Percentiles rank a stretch among this genome's conserved stretches.
phyloP scores from a whole-genome alignment of 441 rosid genomes.

The Pelargonium fulgidum region DNA sequence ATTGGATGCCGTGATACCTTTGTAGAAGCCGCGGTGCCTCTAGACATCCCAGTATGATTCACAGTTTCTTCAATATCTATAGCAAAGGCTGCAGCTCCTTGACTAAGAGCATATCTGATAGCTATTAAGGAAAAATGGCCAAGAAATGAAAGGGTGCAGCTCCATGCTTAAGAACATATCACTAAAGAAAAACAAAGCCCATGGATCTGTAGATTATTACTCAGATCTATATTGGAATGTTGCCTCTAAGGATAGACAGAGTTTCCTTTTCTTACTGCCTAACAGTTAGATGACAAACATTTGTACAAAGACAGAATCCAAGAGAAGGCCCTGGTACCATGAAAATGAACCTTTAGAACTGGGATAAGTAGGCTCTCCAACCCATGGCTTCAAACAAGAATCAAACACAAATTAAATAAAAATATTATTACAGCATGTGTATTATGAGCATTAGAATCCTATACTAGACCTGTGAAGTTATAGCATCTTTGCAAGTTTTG shows the following conservation, averaged over 20 bases:
- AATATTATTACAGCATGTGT: not conserved
- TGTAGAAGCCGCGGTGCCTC: constrained; percentile 25
- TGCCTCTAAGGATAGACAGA: not conserved
- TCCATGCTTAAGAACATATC: not conserved
- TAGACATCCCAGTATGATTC: constrained; percentile 24
- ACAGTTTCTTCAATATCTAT: constrained; percentile 52
- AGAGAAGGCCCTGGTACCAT: not conserved
- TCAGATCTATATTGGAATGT: not conserved
- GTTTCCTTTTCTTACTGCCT: not conserved
- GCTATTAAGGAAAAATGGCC: constrained; percentile 29
- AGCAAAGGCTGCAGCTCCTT: constrained; percentile 79
- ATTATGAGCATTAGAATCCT: not conserved
- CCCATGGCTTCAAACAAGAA: not conserved
- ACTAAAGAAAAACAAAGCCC: not conserved
- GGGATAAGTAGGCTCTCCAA: not conserved
- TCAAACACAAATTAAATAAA: not conserved
- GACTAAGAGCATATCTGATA: constrained; percentile 62
- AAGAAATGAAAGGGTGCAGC: not conserved
- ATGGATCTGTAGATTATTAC: not conserved
- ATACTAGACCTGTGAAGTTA: not conserved
- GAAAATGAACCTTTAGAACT: not conserved
- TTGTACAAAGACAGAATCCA: not conserved
- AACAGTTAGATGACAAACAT: not conserved
- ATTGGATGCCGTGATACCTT: constrained; percentile 44
- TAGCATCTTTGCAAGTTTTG: not conserved